Evolutionary conservation across 2,329 filamentous ascomycete genomes (phyloP), one percentile per base, ranked within the genome.

Genomic region (Xylariaceae sp.): DNA sequence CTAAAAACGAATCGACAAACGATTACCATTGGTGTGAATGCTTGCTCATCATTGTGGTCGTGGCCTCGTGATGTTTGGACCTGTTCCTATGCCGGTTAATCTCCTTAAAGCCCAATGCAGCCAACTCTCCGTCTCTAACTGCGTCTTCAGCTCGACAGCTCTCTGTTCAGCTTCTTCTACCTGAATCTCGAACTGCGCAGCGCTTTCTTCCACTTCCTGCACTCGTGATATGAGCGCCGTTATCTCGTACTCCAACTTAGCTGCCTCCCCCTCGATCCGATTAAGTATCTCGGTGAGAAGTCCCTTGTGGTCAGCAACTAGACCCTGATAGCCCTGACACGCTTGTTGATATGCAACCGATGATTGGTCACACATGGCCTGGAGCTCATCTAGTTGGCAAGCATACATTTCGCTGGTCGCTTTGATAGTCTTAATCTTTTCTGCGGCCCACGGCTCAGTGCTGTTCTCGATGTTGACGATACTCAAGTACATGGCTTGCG

Each of bases 191-290:
- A 95, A 95, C 57, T 91, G 87, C 10, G 73, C 74, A 0, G 95
- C 83, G 1, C 88, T 88, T 57, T 90, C 87, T 66, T 96, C 91
- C 8, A 96, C 88, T 66, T 97, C 92, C 63, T 88, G 80, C 9
- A 96, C 86, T 64, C 90, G 90, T 45, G 85, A 84, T 46, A 84
- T 78, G n/a, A 97, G 75, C 15, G 85, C 84, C 55, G 87, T 83
- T 57, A 96, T 86, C 74, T 96, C 92, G 70, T 97, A 97, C 65
- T 97, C 92, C 51, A 97, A 77, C 70, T 92, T 92, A 18, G 90
- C 89, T 2, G 87, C 84, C 37, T 95, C 75, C 19, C 87, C 81
- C 68, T 95, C 91, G 13, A 96, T 78, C 59, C 94, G 88, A 68
- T 87, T 87, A 56, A 91, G 76, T 15, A 80, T 80, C 66, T 94